Evolutionary conservation across 805 yeast genomes (phyloP).

Genomic region (Debaryomyces hansenii): DNA sequence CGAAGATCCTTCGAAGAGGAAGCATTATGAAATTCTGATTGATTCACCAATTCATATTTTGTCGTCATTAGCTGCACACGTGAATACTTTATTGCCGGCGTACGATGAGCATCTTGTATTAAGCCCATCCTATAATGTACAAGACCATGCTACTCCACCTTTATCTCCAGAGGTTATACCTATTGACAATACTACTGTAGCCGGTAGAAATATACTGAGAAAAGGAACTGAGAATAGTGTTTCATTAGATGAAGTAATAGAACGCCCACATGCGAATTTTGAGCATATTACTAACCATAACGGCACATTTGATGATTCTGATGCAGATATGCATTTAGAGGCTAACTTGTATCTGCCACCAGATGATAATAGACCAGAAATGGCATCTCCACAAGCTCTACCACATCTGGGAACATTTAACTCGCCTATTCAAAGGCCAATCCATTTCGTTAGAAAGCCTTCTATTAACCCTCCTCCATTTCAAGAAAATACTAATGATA

Average conservation of each 20-base stretch:
- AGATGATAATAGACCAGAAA: constrained; percentile 36
- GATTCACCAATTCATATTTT: constrained; percentile 91
- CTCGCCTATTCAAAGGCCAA: constrained; percentile 50
- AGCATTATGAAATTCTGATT: constrained; percentile 90
- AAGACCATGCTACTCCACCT: constrained; percentile 44
- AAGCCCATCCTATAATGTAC: constrained; percentile 12
- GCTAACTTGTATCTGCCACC: constrained; percentile 58
- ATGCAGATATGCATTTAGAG: constrained; percentile 39
- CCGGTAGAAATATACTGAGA: neutral
- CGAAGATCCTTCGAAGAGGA: constrained; percentile 57
- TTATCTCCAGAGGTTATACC: constrained; percentile 56
- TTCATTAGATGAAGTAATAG: constrained; percentile 17
- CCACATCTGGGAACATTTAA: constrained; percentile 45
- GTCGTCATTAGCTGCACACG: constrained; percentile 76
- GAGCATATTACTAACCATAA: constrained; percentile 24
- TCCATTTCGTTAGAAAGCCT: constrained; percentile 54
- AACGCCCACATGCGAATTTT: constrained; percentile 15
- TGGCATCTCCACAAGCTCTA: constrained; percentile 64
- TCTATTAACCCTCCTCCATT: constrained; percentile 67
- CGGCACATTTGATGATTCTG: constrained; percentile 33
- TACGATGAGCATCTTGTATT: constrained; percentile 41
- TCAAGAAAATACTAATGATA: constrained; percentile 22
- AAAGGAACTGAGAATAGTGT: neutral
- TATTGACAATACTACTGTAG: constrained; percentile 26
- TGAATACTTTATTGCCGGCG: constrained; percentile 74